These are phyloP conservation scores for Cladophialophora yegresii DNA, from an alignment of 2,329 filamentous ascomycete genomes.

Conservation along the genomic window DNA sequence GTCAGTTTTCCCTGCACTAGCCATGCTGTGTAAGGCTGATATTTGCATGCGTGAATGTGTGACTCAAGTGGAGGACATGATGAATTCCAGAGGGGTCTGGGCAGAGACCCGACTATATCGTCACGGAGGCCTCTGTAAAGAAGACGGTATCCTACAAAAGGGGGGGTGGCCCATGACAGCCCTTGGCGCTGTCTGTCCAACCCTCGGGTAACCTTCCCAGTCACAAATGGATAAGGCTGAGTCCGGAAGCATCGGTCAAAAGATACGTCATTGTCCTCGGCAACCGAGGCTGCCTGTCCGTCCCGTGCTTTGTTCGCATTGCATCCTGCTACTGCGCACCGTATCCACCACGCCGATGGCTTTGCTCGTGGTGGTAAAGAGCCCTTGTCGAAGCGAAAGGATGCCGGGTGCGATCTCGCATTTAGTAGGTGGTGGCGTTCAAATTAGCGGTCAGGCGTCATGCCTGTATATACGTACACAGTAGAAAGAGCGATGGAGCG, in stretches of 20 bases:
- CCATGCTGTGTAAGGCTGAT: neutral
- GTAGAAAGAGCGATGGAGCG: neutral
- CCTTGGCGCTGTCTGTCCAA: too few species aligned
- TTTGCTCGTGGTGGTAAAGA: neutral
- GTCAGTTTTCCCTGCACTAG: neutral
- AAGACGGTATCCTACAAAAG: too few species aligned
- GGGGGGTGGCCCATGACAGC: too few species aligned
- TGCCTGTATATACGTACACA: neutral
- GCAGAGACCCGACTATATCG: too few species aligned
- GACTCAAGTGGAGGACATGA: too few species aligned
- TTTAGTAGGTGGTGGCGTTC: neutral
- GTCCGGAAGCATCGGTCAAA: neutral
- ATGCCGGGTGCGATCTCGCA: neutral
- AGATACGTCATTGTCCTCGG: neutral
- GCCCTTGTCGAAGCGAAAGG: neutral
- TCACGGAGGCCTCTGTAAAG: too few species aligned
- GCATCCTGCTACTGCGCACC: neutral
- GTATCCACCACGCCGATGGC: neutral
- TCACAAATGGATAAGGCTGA: conserved; percentile 22
- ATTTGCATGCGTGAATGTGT: conserved; percentile 9
- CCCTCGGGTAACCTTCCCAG: too few species aligned
- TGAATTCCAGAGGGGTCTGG: too few species aligned
- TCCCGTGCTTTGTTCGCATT: neutral
- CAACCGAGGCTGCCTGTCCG: neutral
- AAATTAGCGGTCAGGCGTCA: too few species aligned